A percentile compares a stretch with the other conserved stretches of the same genome.
These are phyloP conservation scores for Yamadazyma endophytica DNA, from an alignment of 805 yeast genomes.

Conservation along the genomic window DNA sequence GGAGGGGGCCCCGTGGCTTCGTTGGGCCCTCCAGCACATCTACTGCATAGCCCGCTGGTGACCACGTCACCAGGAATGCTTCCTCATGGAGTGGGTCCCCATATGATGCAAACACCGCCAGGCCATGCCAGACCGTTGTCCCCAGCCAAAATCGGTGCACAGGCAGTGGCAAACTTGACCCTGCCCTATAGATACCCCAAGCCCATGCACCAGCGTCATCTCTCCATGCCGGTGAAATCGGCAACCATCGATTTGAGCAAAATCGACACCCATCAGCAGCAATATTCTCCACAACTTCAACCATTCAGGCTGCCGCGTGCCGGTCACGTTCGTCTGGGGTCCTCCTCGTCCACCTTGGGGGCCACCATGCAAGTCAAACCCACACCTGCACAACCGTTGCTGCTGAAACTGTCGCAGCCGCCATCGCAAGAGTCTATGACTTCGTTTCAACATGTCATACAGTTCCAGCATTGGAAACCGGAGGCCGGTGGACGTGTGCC, in stretches of 20 bases:
- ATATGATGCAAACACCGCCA: no score
- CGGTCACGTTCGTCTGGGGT: slow-evolving; percentile 1
- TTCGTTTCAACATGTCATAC: slow-evolving; percentile 48
- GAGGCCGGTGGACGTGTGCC: slow-evolving; percentile 30
- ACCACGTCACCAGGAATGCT: slow-evolving; percentile 7
- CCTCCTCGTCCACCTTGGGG: slow-evolving; percentile 1
- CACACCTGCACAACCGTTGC: slow-evolving; percentile 37
- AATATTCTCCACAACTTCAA: slow-evolving; percentile 4
- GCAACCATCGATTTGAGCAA: slow-evolving; percentile 13
- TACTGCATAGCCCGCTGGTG: slow-evolving; percentile 3
- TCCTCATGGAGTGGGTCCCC: slow-evolving; percentile 3
- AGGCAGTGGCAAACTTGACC: slow-evolving; percentile 54
- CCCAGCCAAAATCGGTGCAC: slow-evolving; percentile 71
- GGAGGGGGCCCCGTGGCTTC: slow-evolving; percentile 21
- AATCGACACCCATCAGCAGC: slow-evolving; percentile 14
- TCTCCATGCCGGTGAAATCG: slow-evolving; percentile 32
- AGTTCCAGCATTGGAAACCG: slow-evolving; percentile 58
- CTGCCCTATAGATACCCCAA: slow-evolving; percentile 9
- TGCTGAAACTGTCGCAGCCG: slow-evolving; percentile 25
- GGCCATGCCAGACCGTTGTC: slow-evolving; percentile 49
- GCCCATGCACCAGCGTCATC: slow-evolving; percentile 35
- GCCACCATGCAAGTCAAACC: slow-evolving; percentile 38
- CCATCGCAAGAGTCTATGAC: slow-evolving; percentile 43
- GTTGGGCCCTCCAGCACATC: neutral
- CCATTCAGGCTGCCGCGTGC: slow-evolving; percentile 3